Conservation (phyloP, 2,329 filamentous ascomycete genomes). For the Cercospora zeae-maydis region DNA sequence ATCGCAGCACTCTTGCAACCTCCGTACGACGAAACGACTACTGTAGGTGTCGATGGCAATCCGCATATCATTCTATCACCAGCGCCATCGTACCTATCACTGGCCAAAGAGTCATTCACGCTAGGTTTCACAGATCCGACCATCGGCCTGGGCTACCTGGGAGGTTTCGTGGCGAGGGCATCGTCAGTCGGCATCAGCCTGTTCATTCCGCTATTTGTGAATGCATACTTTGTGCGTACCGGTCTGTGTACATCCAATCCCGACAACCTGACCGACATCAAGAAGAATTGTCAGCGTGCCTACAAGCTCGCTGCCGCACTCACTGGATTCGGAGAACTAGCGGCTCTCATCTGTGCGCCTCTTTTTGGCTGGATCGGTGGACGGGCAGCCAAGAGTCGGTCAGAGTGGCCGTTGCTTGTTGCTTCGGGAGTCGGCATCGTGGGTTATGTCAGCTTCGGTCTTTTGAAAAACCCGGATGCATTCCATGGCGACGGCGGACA, state of each 20-base stretch:
- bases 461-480: constrained; percentile 72
- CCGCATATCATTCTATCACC: constrained; percentile 33
- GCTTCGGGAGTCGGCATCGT: constrained; percentile 70
- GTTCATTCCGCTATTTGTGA: constrained; percentile 90
- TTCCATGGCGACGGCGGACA: constrained; percentile 58
- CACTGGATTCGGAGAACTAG: constrained; percentile 82
- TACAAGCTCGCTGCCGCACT: constrained; percentile 85
- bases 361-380: constrained; percentile 83
- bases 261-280: constrained; percentile 58
- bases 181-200: constrained; percentile 93
- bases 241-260: constrained; percentile 66
- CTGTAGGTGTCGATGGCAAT: constrained; percentile 25
- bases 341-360: constrained; percentile 80
- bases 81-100: constrained; percentile 54
- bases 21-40: constrained; percentile 33
- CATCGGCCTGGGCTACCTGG: constrained; percentile 84
- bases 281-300: constrained; percentile 77
- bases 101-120: constrained; percentile 42
- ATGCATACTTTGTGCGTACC: constrained; percentile 79
- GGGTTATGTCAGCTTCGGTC: constrained; percentile 74
- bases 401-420: constrained; percentile 68
- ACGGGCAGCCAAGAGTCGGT: constrained; percentile 49
- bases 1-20: constrained; percentile 48
- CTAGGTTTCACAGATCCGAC: constrained; percentile 72
- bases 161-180: constrained; percentile 89